Percentiles rank a stretch among this genome's conserved stretches.
phyloP scores from a whole-genome alignment of 345 rosid species.

The Euphorbia pulcherrima region DNA sequence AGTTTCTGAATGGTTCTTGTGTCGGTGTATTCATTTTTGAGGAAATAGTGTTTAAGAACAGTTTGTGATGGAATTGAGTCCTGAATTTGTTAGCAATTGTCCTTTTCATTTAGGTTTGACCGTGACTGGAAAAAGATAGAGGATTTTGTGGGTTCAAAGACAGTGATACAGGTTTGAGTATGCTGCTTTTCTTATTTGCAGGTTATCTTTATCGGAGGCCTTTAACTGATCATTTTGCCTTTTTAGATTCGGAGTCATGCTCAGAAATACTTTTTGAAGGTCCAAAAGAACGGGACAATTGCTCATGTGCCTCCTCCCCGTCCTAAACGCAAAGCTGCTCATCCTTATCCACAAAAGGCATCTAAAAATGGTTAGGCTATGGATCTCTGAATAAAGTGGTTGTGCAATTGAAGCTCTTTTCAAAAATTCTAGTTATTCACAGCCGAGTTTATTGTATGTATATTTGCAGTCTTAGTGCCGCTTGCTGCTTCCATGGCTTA shows the following conservation, averaged over 20 bases:
- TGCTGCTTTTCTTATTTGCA: constrained; percentile 8
- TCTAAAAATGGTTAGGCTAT: constrained; percentile 70
- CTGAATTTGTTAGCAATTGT: constrained; percentile 9
- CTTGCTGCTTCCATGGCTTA: constrained; percentile 57
- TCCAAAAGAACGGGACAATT: constrained; percentile 82
- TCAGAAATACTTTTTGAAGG: constrained; percentile 93
- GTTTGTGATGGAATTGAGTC: neutral
- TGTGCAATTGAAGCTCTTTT: neutral
- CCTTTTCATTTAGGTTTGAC: constrained; percentile 65
- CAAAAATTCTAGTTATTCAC: neutral
- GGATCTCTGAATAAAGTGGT: neutral
- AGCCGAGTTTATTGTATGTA: constrained; percentile 13
- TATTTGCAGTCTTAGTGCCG: constrained; percentile 47
- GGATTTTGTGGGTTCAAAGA: constrained; percentile 95
- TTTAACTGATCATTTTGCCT: constrained; percentile 15
- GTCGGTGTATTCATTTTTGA: neutral
- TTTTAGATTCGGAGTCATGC: constrained; percentile 95
- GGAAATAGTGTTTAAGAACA: neutral
- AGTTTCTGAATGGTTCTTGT: neutral
- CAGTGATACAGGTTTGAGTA: constrained; percentile 83
- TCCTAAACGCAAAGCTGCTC: constrained; percentile 93
- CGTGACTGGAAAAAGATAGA: constrained; percentile 99
- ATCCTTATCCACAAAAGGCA: constrained; percentile 95
- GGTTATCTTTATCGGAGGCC: neutral
- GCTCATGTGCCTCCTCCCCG: constrained; percentile 98